Percentiles rank a stretch among this genome's conserved stretches.
Evolutionary conservation across 208 protist species (phyloP).

Genomic region (Acanthamoeba royreba): DNA sequence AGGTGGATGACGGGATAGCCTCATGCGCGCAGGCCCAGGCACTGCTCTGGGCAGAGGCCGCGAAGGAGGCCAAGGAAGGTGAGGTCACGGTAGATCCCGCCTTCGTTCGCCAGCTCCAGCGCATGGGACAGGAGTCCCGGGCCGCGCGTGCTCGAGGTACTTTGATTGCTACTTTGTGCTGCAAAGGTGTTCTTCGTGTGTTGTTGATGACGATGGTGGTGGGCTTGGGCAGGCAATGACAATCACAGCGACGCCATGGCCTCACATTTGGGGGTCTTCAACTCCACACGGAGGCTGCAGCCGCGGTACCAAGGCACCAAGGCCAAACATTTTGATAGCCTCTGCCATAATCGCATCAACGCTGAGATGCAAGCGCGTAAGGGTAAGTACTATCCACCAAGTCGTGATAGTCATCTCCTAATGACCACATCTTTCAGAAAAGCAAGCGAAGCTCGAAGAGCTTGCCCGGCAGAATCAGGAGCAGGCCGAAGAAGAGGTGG

Average conservation of each 20-base stretch:
- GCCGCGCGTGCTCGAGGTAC: neutral
- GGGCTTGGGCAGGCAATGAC: neutral
- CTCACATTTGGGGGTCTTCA: neutral
- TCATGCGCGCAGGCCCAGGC: neutral
- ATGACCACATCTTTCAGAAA: neutral
- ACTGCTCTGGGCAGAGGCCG: neutral
- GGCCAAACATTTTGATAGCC: neutral
- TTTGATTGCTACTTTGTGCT: neutral
- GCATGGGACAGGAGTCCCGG: neutral
- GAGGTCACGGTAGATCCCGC: neutral
- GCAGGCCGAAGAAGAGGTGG: neutral
- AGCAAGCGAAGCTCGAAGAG: neutral
- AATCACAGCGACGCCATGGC: slow-evolving; percentile 33
- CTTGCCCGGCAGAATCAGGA: neutral
- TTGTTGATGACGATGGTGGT: neutral
- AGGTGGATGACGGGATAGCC: neutral
- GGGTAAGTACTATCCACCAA: neutral
- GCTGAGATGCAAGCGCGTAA: neutral
- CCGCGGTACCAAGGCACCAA: slow-evolving; percentile 8
- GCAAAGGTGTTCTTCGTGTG: neutral
- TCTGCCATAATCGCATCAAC: neutral
- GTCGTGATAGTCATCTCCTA: neutral
- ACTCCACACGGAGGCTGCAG: neutral
- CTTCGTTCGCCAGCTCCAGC: neutral
- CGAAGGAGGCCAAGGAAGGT: neutral